Conservation (phyloP, 495 filamentous ascomycete species). For the Umbilicaria muhlenbergii region DNA sequence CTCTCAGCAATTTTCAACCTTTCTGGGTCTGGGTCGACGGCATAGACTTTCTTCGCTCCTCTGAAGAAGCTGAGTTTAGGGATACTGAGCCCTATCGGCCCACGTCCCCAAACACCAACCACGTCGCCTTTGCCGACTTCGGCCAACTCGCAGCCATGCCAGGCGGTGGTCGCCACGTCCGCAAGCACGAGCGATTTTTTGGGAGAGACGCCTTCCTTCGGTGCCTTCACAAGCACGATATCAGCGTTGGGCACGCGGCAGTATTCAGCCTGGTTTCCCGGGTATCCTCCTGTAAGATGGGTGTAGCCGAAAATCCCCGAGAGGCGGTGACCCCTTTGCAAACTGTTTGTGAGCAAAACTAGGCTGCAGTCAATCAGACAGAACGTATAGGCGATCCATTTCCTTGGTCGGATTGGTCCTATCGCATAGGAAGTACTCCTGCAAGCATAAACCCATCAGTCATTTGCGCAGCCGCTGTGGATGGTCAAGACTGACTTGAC, state of each 20-base stretch:
- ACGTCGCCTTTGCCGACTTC: slow-evolving; percentile 22
- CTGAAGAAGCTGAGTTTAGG: slow-evolving; percentile 15
- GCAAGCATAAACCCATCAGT: neutral
- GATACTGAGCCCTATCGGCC: slow-evolving; percentile 17
- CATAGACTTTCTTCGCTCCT: slow-evolving; percentile 19
- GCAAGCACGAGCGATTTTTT: slow-evolving; percentile 23
- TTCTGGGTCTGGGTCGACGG: too few species aligned
- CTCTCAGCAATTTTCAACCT: too few species aligned
- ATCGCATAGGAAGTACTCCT: slow-evolving; percentile 51
- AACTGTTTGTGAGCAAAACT: slow-evolving; percentile 16
- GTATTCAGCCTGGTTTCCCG: slow-evolving; percentile 38
- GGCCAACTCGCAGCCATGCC: slow-evolving; percentile 20
- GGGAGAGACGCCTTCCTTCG: slow-evolving; percentile 39
- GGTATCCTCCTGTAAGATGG: slow-evolving; percentile 54
- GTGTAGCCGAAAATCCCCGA: slow-evolving; percentile 16
- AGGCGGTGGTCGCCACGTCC: slow-evolving; percentile 24
- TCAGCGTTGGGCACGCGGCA: slow-evolving; percentile 26
- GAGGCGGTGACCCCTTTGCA: slow-evolving; percentile 11
- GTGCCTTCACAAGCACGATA: slow-evolving; percentile 17
- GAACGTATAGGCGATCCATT: too few species aligned
- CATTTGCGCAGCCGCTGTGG: neutral
- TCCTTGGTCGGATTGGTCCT: too few species aligned
- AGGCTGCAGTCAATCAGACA: too few species aligned
- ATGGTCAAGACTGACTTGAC: neutral
- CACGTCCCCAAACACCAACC: slow-evolving; percentile 30